Percentiles rank a stretch among this genome's conserved stretches.
phyloP scores from a whole-genome alignment of 495 filamentous ascomycete species.

The Neohortaea acidophila region DNA sequence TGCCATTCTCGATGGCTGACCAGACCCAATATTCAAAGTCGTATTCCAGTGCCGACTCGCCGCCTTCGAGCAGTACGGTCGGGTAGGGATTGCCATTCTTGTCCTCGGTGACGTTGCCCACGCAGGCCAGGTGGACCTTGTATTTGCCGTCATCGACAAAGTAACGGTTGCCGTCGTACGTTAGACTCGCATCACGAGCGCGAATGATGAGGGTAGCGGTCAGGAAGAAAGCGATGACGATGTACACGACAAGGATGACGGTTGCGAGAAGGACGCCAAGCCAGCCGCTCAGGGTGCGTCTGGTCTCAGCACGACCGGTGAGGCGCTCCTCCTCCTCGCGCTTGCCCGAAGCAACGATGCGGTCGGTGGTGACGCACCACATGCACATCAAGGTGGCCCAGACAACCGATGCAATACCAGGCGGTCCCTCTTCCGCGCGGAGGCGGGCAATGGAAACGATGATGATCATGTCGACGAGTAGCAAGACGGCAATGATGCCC shows the following conservation, averaged over 20 bases:
- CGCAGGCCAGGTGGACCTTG: slow-evolving; percentile 68
- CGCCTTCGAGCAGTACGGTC: slow-evolving; percentile 73
- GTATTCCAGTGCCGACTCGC: slow-evolving; percentile 60
- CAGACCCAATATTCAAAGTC: slow-evolving; percentile 57
- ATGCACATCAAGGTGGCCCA: slow-evolving; percentile 54
- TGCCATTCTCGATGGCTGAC: slow-evolving; percentile 50
- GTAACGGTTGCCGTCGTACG: slow-evolving; percentile 54
- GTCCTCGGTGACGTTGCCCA: slow-evolving; percentile 43
- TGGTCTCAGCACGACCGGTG: slow-evolving; percentile 76
- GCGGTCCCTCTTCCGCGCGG: slow-evolving; percentile 74
- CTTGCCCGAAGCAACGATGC: slow-evolving; percentile 82
- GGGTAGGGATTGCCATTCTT: slow-evolving; percentile 45
- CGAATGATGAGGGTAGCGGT: slow-evolving; percentile 66
- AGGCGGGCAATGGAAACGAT: slow-evolving; percentile 57
- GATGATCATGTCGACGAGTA: slow-evolving; percentile 64
- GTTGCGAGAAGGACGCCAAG: slow-evolving; percentile 61
- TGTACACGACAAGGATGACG: slow-evolving; percentile 44
- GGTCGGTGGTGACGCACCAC: slow-evolving; percentile 47
- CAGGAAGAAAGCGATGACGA: slow-evolving; percentile 51
- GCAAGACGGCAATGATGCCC: slow-evolving; percentile 48
- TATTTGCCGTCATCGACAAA: slow-evolving; percentile 71
- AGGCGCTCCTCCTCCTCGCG: slow-evolving; percentile 79
- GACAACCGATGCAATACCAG: slow-evolving; percentile 67
- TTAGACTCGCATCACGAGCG: slow-evolving; percentile 55
- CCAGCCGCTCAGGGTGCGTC: slow-evolving; percentile 73